These are phyloP conservation scores for Oryza longistaminata DNA, from an alignment of 176 grass and related monocot species.

Conservation along the genomic window DNA sequence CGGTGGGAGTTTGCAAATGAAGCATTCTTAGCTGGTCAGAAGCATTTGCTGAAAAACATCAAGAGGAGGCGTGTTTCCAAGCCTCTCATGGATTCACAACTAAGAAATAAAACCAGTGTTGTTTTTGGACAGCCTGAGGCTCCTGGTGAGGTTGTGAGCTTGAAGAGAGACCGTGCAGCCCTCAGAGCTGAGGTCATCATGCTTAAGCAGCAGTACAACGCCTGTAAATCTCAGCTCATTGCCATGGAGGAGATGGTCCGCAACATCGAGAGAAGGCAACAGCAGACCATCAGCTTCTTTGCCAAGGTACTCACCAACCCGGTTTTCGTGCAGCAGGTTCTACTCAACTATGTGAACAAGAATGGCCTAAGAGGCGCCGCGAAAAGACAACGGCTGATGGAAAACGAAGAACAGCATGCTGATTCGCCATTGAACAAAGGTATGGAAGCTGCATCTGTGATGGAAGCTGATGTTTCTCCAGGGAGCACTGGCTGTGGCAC, in stretches of 20 bases:
- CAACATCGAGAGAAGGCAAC: conserved; percentile 48
- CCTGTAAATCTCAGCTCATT: conserved; percentile 39
- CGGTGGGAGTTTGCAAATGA: conserved; percentile 57
- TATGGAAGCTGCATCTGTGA: neutral
- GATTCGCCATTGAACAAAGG: neutral
- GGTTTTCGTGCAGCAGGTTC: conserved; percentile 18
- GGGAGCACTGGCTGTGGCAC: conserved; percentile 12
- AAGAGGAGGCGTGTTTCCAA: conserved; percentile 41
- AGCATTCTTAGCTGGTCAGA: conserved; percentile 50
- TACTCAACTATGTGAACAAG: conserved; percentile 25
- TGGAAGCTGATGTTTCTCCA: neutral
- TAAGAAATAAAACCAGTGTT: neutral
- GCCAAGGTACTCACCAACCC: conserved; percentile 39
- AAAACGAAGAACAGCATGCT: conserved; percentile 15
- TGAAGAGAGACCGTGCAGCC: conserved; percentile 43
- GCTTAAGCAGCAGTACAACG: conserved; percentile 33
- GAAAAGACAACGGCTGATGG: conserved; percentile 33
- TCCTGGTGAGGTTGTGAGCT: neutral
- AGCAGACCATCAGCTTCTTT: conserved; percentile 39
- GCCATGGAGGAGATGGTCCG: conserved; percentile 52
- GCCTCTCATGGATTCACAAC: neutral
- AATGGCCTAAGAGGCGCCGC: neutral
- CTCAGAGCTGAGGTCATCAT: conserved; percentile 50
- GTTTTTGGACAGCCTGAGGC: neutral
- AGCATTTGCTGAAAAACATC: conserved; percentile 50